Conservation (phyloP, 495 filamentous ascomycete genomes). For the Annulohypoxylon bovei region DNA sequence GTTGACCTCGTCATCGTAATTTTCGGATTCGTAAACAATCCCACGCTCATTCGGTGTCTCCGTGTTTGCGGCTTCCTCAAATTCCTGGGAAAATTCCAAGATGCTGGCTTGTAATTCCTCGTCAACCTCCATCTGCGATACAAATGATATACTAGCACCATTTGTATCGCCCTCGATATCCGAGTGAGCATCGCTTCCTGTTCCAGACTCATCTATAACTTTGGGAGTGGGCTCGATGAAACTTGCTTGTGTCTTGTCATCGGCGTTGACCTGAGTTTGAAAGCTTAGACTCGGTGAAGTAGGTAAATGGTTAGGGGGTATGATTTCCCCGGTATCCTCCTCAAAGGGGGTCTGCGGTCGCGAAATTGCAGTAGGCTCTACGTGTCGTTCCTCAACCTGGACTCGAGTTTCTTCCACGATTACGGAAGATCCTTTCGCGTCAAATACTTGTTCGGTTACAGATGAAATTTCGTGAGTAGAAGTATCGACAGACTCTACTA, state of each 20-base stretch:
- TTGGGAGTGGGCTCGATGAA: slow-evolving; percentile 1
- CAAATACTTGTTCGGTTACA: background rate
- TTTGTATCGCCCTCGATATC: slow-evolving; percentile 6
- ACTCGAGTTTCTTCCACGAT: background rate
- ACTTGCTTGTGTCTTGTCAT: slow-evolving; percentile 16
- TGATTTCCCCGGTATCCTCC: background rate
- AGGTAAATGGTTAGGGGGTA: background rate
- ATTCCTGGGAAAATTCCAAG: slow-evolving; percentile 33
- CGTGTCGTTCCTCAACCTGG: background rate
- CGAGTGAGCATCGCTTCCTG: background rate
- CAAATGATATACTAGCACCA: slow-evolving; percentile 23
- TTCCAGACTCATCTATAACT: background rate
- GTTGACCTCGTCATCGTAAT: slow-evolving; percentile 3
- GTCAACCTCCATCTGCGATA: slow-evolving; percentile 44
- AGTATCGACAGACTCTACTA: background rate
- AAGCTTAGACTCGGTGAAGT: slow-evolving; percentile 32
- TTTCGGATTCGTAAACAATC: background rate
- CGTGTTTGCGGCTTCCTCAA: background rate
- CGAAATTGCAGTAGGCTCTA: background rate
- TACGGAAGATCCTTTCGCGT: background rate
- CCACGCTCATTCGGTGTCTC: background rate
- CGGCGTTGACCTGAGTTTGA: slow-evolving; percentile 32
- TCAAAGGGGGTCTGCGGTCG: background rate
- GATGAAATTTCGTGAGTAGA: background rate
- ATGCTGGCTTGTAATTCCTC: slow-evolving; percentile 47